These are phyloP conservation scores for Rosa rugosa DNA, from an alignment of 306 rosid species.

Conservation along the genomic window DNA sequence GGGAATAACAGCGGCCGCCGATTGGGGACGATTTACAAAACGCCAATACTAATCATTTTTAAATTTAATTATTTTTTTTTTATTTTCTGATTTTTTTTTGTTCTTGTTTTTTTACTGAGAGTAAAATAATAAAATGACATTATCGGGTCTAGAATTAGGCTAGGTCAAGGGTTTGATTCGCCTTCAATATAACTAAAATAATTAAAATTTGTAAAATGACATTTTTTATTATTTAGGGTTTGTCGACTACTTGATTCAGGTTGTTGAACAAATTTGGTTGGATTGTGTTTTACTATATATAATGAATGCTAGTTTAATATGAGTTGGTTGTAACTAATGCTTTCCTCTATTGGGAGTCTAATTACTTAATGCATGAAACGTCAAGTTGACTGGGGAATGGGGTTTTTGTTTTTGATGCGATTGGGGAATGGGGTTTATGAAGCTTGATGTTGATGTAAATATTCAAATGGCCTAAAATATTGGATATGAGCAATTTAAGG, in stretches of 20 bases:
- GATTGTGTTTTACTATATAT: neutral
- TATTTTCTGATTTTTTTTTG: too few relatives aligned
- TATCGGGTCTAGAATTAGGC: too few relatives aligned
- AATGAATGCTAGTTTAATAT: neutral
- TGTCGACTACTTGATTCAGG: neutral
- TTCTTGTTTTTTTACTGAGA: too few relatives aligned
- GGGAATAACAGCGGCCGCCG: constrained; percentile 74
- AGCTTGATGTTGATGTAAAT: neutral
- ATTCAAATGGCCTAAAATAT: neutral
- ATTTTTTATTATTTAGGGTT: neutral
- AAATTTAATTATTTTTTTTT: neutral
- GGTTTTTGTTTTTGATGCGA: neutral
- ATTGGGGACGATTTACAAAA: constrained; percentile 16
- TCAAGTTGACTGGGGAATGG: neutral
- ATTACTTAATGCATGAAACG: neutral
- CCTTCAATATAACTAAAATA: too few relatives aligned
- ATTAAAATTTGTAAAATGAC: neutral
- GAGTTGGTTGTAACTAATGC: constrained; percentile 6
- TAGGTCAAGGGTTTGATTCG: too few relatives aligned
- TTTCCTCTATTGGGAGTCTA: neutral
- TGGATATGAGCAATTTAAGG: neutral
- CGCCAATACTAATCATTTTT: neutral
- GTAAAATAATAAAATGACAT: too few relatives aligned
- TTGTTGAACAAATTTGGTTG: neutral
- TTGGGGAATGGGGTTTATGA: neutral